phyloP scores from a whole-genome alignment of 1,284 basidiomycete species.

The Amylostereum areolatum region DNA sequence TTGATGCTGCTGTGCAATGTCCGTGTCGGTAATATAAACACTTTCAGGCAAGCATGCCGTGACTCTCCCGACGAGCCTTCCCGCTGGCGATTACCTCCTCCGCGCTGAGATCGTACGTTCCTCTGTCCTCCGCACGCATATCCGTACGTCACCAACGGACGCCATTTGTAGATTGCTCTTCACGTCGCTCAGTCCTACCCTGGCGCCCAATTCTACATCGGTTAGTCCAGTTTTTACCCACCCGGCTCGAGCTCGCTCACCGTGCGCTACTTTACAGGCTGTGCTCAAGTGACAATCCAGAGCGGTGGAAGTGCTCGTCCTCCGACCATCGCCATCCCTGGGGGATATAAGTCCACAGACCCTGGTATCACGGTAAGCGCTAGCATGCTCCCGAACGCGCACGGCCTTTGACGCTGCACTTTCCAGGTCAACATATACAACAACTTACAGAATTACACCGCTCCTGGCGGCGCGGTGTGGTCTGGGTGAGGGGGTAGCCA shows the following conservation, averaged over 20 bases:
- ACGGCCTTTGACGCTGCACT: not conserved
- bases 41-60: slow-evolving; percentile 38
- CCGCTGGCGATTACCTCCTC: slow-evolving; percentile 45
- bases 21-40: not conserved
- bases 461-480: slow-evolving; percentile 24
- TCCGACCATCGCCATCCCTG: slow-evolving; percentile 40
- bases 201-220: slow-evolving; percentile 16
- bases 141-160: too few species aligned
- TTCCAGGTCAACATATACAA: slow-evolving; percentile 44
- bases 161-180: slow-evolving; percentile 20
- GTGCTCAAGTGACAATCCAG: slow-evolving; percentile 38
- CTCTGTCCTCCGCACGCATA: too few species aligned
- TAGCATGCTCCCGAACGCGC: not conserved
- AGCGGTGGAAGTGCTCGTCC: slow-evolving; percentile 38
- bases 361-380: slow-evolving; percentile 38
- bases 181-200: slow-evolving; percentile 28
- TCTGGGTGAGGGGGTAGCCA: slow-evolving; percentile 15
- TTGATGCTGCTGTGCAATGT: not conserved
- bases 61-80: slow-evolving; percentile 36
- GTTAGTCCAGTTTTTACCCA: not conserved
- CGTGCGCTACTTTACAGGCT: slow-evolving; percentile 10
- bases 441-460: slow-evolving; percentile 39
- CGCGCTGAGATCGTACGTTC: slow-evolving; percentile 39
- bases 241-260: too few species aligned
- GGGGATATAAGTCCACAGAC: slow-evolving; percentile 37